A percentile compares a stretch with the other conserved stretches of the same genome.
phyloP scores from a whole-genome alignment of 805 yeast genomes.

The Monosporozyma aerobia region DNA sequence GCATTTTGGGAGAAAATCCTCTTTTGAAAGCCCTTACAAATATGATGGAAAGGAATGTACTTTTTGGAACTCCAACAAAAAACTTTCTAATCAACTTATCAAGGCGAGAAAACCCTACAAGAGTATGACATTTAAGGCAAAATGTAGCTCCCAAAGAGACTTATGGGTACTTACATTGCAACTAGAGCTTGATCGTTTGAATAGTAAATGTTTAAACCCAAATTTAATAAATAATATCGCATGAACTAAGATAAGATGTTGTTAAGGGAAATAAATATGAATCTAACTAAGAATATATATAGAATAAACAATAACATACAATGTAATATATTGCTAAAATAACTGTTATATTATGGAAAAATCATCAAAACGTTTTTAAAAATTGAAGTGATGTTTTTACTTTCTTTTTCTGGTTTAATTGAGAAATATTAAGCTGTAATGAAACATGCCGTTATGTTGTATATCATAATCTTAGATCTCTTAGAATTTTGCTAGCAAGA shows the following conservation, averaged over 20 bases:
- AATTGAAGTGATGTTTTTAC: background rate
- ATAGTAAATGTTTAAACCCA: background rate
- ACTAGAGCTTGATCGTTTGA: conserved; percentile 31
- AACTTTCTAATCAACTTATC: conserved; percentile 7
- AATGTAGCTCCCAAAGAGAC: conserved; percentile 77
- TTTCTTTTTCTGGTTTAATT: background rate
- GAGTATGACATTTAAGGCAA: conserved; percentile 65
- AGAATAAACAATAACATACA: background rate
- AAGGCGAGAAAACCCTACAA: conserved; percentile 60
- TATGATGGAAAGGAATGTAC: conserved; percentile 11
- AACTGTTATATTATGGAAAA: too few species aligned
- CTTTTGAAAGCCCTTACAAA: background rate
- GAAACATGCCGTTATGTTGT: background rate
- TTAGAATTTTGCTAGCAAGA: conserved; percentile 75
- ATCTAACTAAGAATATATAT: background rate
- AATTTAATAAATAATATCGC: too few species aligned
- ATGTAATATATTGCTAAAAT: background rate
- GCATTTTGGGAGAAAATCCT: conserved; percentile 51
- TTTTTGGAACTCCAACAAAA: conserved; percentile 18
- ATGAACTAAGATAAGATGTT: too few species aligned
- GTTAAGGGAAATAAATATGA: background rate
- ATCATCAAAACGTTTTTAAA: background rate
- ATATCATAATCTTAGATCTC: conserved; percentile 41
- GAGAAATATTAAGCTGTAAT: background rate
- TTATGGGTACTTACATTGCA: conserved; percentile 53